Base-by-base conservation (phyloP, 202 grass and related monocot species). In the Schoenoplectus tabernaemontani region DNA sequence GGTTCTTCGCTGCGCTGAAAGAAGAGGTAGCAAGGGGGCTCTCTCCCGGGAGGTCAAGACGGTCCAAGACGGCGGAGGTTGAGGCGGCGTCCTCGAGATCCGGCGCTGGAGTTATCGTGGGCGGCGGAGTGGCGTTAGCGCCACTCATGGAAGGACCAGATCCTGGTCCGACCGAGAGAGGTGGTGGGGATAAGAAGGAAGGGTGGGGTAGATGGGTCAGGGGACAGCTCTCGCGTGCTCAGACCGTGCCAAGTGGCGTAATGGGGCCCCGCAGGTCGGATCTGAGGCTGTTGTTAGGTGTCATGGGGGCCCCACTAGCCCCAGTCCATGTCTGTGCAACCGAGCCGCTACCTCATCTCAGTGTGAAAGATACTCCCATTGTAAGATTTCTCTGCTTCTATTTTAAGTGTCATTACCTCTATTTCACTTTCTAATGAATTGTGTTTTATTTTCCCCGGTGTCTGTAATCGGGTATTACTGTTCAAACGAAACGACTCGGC, bases 71-170 rank as follows among this genome's bases (percentile, higher is more conserved):
- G 16, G 69, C 59, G 24, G 83, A 76, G 15, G 79, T 60, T 23
- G 86, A 83, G 41, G 79, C 82, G 2, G 76, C 77, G 82, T 82
- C 81, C 8, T 48, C 64, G 58, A 85, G 64, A 30, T 90, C 64
- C 82, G 87, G 63, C 20, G 44, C 7, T 0, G 58, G 87, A 0
- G 65, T 70, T 24, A 9, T 70, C 4, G 19, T 70, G 24, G 37
- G 82, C 1, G 77, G 39, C 0, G 91, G 91, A 6, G 89, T 90
- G 85, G 82, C 82, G 34, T 87, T 96, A 8, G 89, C 85, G 78
- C 89, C 93, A 63, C 87, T 96, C 36, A 96, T 92, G 90, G 93
- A 96, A 76, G 93, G 93, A 47, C 92, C 92, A 54, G 92, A 96
- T 92, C 87, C 87, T 82, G 89, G 88, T 20, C 65, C 54, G 4